phyloP scores from a whole-genome alignment of 768 basidiomycete genomes.

The Kwoniella dejecticola region DNA sequence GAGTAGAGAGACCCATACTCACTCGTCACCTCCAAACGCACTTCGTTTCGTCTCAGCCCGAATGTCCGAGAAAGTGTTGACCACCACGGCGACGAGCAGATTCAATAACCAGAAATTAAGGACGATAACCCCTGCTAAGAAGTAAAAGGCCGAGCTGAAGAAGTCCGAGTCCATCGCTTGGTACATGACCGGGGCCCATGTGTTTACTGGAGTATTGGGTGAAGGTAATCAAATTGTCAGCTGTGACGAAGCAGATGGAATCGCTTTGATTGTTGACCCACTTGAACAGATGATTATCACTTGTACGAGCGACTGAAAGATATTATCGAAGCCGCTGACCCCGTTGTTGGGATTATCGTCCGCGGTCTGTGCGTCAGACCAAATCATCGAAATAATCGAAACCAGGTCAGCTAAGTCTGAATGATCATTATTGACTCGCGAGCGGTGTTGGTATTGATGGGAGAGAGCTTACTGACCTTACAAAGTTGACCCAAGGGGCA shows the following conservation, averaged over 20 bases:
- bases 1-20: constrained; percentile 10
- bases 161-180: constrained; percentile 84
- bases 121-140: constrained; percentile 77
- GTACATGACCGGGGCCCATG: constrained; percentile 71
- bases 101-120: constrained; percentile 88
- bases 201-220: constrained; percentile 56
- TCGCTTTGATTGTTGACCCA: constrained; percentile 58
- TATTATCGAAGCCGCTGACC: constrained; percentile 82
- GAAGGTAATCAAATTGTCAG: background rate
- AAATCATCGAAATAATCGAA: no score
- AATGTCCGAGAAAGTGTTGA: constrained; percentile 87
- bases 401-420: no score
- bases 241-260: no score
- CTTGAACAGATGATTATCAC: constrained; percentile 80
- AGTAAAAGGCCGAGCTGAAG: constrained; percentile 83
- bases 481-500: constrained; percentile 87
- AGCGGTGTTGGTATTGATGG: no score
- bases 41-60: constrained; percentile 81
- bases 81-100: constrained; percentile 92
- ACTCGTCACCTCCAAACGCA: constrained; percentile 77
- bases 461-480: constrained; percentile 61
- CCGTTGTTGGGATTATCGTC: constrained; percentile 66
- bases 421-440: no score
- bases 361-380: constrained; percentile 38
- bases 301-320: constrained; percentile 78